Conservation (phyloP, 1,284 basidiomycete genomes). For the Melampsora americana region DNA sequence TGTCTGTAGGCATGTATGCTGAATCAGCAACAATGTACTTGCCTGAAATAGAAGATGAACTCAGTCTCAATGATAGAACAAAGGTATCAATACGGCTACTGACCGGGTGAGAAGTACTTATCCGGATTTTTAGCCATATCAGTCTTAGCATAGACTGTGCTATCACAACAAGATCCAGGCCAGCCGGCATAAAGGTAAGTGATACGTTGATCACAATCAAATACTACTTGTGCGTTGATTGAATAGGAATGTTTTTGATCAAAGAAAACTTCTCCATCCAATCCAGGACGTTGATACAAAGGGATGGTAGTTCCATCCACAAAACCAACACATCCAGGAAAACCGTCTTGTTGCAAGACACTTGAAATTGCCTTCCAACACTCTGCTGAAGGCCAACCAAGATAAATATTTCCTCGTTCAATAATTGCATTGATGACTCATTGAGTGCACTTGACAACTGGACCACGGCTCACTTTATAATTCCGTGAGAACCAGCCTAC, state of each 20-base stretch:
- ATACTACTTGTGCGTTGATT: slow-evolving; percentile 19
- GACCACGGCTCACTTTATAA: not conserved
- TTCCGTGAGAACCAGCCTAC: slow-evolving; percentile 8
- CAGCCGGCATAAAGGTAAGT: slow-evolving; percentile 18
- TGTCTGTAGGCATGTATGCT: slow-evolving; percentile 6
- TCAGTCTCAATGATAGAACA: not conserved
- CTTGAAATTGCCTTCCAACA: not conserved
- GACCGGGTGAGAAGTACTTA: not conserved
- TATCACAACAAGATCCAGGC: slow-evolving; percentile 20
- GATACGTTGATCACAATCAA: slow-evolving; percentile 20
- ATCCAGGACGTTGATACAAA: slow-evolving; percentile 3
- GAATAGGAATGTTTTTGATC: slow-evolving; percentile 18
- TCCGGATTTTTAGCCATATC: not conserved
- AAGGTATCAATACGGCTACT: not conserved
- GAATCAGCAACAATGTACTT: slow-evolving; percentile 23
- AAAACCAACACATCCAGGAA: slow-evolving; percentile 11
- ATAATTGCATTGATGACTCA: not conserved
- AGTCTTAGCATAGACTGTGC: not conserved
- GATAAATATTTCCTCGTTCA: not conserved
- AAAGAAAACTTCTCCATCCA: slow-evolving; percentile 22
- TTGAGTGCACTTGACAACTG: not conserved
- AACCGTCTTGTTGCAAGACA: slow-evolving; percentile 13
- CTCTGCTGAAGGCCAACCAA: not conserved
- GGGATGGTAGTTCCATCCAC: not conserved
- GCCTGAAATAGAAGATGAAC: not conserved